A percentile compares a stretch with the other conserved stretches of the same genome.
These are phyloP conservation scores for Fennellomyces sp. DNA, from an alignment of 371 early-diverging fungal species.

Conservation along the genomic window DNA sequence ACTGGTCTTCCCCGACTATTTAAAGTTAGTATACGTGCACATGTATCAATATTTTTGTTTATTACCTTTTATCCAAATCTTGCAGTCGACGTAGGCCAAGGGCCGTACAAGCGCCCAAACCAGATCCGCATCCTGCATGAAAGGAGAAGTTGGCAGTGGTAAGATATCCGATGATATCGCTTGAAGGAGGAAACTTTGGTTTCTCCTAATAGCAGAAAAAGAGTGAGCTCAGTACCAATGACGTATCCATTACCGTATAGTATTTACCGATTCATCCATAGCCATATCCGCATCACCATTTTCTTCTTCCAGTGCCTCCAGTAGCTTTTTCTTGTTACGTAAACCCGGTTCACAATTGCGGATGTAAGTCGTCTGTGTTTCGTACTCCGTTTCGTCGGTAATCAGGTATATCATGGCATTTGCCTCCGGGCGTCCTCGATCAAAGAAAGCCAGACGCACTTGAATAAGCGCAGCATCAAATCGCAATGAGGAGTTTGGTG, in stretches of 20 bases:
- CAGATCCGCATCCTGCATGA: constrained; percentile 64
- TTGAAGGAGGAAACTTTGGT: constrained; percentile 14
- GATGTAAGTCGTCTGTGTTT: constrained; percentile 4
- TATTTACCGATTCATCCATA: not conserved
- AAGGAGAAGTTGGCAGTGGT: constrained; percentile 75
- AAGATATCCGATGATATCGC: constrained; percentile 67
- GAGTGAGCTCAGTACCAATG: too few species aligned
- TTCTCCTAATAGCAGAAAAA: constrained; percentile 3
- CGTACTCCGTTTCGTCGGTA: constrained; percentile 25
- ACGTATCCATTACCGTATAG: too few species aligned
- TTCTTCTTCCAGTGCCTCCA: not conserved
- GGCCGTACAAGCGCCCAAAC: constrained; percentile 60
- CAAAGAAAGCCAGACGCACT: constrained; percentile 46
- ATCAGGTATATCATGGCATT: constrained; percentile 58
- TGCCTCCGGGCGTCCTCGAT: constrained; percentile 50
- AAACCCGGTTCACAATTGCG: not conserved
- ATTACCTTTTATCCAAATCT: constrained; percentile 25
- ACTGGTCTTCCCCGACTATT: constrained; percentile 35
- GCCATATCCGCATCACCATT: not conserved
- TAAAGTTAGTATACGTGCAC: not conserved
- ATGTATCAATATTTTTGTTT: not conserved
- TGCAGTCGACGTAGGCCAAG: constrained; percentile 34
- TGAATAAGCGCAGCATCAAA: constrained; percentile 44
- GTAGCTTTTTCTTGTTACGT: not conserved
- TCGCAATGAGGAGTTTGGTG: not conserved